These are phyloP conservation scores for Daldinia decipiens DNA, from an alignment of 495 filamentous ascomycete genomes.

Conservation along the genomic window DNA sequence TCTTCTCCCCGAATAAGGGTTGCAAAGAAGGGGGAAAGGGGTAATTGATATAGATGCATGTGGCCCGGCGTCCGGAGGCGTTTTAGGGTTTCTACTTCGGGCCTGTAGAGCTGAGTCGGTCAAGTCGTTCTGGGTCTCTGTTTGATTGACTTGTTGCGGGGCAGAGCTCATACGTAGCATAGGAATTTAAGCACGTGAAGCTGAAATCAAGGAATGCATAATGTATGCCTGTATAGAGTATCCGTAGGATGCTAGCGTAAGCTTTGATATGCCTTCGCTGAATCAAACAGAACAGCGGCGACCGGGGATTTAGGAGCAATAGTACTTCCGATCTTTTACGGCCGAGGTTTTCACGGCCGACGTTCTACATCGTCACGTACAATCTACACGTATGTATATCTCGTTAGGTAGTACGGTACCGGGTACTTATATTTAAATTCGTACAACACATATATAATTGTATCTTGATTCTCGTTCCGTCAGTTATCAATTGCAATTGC, in stretches of 20 bases:
- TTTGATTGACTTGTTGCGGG: neutral
- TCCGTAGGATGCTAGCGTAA: conserved; percentile 12
- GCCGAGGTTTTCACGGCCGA: conserved; percentile 3
- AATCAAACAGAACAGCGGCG: neutral
- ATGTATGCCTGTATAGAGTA: neutral
- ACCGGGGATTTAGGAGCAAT: neutral
- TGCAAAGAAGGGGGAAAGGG: conserved; percentile 12
- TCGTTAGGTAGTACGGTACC: neutral
- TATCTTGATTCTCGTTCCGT: neutral
- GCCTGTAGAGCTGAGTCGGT: conserved; percentile 44
- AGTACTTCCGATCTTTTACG: conserved; percentile 1
- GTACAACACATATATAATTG: neutral
- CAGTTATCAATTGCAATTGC: neutral
- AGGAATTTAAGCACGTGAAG: neutral
- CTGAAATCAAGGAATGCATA: conserved; percentile 1
- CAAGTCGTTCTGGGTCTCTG: conserved; percentile 24
- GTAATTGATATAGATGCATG: conserved; percentile 46
- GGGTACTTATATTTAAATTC: neutral
- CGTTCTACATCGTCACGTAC: neutral
- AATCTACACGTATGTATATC: neutral
- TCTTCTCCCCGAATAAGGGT: conserved; percentile 60
- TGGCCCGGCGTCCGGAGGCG: conserved; percentile 49
- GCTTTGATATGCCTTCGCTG: neutral
- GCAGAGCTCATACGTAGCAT: conserved; percentile 1
- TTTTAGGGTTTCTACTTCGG: conserved; percentile 38